Evolutionary conservation across 2,329 filamentous ascomycete genomes (phyloP), one percentile per base, ranked within the genome.

Genomic region (Penicillium verrucosum): DNA sequence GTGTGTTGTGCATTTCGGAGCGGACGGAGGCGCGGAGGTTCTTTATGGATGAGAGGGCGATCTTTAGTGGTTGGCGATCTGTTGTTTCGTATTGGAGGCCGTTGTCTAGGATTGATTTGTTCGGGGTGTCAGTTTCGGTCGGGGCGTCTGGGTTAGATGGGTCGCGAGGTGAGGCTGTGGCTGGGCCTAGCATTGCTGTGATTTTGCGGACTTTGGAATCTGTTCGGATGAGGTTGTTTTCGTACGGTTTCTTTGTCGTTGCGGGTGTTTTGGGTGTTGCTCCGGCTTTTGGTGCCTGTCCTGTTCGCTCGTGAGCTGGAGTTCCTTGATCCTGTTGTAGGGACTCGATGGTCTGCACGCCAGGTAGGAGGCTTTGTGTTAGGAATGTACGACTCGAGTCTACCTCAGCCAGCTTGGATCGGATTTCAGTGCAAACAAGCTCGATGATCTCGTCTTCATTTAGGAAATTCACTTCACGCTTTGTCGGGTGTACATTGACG

Each of bases 371-470:
- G 1, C 89, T 96, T 72, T 99, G 94, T 0, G 92, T 96, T 80
- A 92, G 85, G 74, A 97, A 99, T 0, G 91, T 96, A 45, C 94
- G 87, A 68, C 93, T 97, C 23, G 89, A 92, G 72, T 99, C 94
- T 7, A 97, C 92, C 48, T 88, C 87, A 11, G 91, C 89, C 4
- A 99, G 82, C 63, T 88, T 88, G 9, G 84, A 81, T 51, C 89
- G 84, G 23, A 99, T 89, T 51, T 89, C 84, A 59, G 87, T 85
- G 75, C 92, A 97, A 5, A 99, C 86, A 14, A 85, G 83, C 61
- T 94, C 89, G 45, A 94, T 89, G 44, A 99, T 96, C 65, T 99
- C 94, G 61, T 99, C 94, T 71, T 99, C 94, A 60, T 97, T 96
- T 23, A 99, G 81, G 66, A 99, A 97, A 68, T 97, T 94, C 21